Evolutionary conservation across 2,329 filamentous ascomycete genomes (phyloP).

Genomic region (Aspergillus novofumigatus): DNA sequence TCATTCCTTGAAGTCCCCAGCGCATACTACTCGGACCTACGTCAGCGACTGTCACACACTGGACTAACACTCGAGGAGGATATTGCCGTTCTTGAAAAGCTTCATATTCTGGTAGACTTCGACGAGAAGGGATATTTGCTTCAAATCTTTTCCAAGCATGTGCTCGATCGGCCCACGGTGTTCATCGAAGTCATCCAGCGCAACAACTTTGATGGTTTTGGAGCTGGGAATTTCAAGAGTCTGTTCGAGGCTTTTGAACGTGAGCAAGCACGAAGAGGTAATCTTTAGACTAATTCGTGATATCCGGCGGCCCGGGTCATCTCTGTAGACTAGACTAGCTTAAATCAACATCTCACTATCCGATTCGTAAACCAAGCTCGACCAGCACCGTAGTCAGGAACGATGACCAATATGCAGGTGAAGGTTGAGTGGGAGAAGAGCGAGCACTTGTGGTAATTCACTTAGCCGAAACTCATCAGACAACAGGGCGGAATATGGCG

Average conservation of each 20-base stretch:
- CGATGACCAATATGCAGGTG: no score
- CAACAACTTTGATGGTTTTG: conserved; percentile 82
- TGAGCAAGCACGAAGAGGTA: conserved; percentile 78
- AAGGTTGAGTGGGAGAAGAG: no score
- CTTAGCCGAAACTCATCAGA: not conserved
- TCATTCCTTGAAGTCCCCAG: conserved; percentile 80
- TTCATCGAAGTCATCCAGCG: conserved; percentile 92
- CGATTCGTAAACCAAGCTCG: no score
- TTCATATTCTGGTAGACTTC: conserved; percentile 88
- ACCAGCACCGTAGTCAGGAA: no score
- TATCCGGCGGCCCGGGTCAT: not conserved
- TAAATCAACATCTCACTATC: not conserved
- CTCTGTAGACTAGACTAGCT: not conserved
- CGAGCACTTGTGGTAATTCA: not conserved
- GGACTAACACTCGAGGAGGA: conserved; percentile 64
- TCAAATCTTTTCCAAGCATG: conserved; percentile 71
- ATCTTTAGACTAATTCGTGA: conserved; percentile 52
- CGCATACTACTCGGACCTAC: conserved; percentile 76
- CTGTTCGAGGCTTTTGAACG: conserved; percentile 89
- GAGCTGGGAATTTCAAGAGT: conserved; percentile 88
- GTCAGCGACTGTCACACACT: conserved; percentile 59
- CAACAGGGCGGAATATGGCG: not conserved
- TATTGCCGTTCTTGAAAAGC: conserved; percentile 65
- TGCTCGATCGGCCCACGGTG: conserved; percentile 89
- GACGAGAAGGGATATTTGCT: conserved; percentile 80